These are phyloP conservation scores for Hymenotorrendiella dingleyae DNA, from an alignment of 2,329 filamentous ascomycete species.

Conservation along the genomic window DNA sequence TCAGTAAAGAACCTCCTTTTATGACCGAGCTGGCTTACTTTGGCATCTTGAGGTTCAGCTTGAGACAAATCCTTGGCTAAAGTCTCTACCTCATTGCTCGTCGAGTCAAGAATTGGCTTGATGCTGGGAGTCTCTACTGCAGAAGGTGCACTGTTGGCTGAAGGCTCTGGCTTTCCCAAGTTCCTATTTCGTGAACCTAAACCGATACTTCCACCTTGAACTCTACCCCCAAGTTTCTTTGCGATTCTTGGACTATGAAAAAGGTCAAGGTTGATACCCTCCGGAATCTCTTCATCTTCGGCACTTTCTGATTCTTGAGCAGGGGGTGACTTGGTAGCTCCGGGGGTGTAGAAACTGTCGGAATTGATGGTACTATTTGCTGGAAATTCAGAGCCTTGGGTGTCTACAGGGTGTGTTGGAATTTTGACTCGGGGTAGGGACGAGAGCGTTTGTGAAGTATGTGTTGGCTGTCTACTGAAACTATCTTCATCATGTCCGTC, in stretches of 20 bases:
- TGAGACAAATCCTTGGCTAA: constrained; percentile 38
- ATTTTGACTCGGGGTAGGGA: constrained; percentile 49
- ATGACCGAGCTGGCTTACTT: constrained; percentile 12
- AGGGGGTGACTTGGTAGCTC: no score
- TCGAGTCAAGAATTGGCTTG: no score
- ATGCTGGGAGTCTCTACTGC: no score
- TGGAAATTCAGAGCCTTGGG: constrained; percentile 20
- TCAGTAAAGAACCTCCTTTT: constrained; percentile 32
- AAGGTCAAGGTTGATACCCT: constrained; percentile 53
- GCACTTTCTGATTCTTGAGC: constrained; percentile 2
- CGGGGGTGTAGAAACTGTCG: constrained; percentile 34
- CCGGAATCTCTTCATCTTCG: constrained; percentile 40
- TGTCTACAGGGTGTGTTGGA: constrained; percentile 42
- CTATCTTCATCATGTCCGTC: constrained; percentile 43
- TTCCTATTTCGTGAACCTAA: constrained; percentile 32
- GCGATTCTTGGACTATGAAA: constrained; percentile 57
- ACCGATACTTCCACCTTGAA: constrained; percentile 17
- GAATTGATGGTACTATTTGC: constrained; percentile 20
- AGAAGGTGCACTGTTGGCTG: background rate
- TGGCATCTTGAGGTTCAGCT: constrained; percentile 33
- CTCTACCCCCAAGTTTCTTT: constrained; percentile 45
- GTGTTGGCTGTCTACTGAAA: constrained; percentile 46
- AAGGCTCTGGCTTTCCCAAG: background rate
- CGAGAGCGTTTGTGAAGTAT: constrained; percentile 41
- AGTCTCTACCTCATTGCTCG: constrained; percentile 37